phyloP scores from a whole-genome alignment of 202 grass and related monocot genomes.

The Schoenoplectus triqueter region DNA sequence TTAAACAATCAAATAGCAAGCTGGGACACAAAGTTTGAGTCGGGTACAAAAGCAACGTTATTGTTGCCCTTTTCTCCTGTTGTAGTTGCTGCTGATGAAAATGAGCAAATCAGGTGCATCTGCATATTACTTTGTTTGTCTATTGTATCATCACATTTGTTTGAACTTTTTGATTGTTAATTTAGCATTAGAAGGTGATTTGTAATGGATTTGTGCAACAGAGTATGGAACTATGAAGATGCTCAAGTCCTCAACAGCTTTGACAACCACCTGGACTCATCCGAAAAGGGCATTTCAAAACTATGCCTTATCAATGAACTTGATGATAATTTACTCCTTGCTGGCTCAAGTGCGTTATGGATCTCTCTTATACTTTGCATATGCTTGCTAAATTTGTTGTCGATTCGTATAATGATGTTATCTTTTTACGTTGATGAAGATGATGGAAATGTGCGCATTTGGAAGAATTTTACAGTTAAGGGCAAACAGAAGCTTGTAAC shows the following conservation, averaged over 20 bases:
- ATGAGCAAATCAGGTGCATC: slow-evolving; percentile 81
- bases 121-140: neutral
- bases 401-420: slow-evolving; percentile 37
- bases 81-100: slow-evolving; percentile 93
- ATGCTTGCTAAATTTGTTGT: slow-evolving; percentile 22
- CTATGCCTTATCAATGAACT: slow-evolving; percentile 92
- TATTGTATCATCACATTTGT: neutral
- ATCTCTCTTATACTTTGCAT: slow-evolving; percentile 15
- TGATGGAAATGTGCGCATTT: slow-evolving; percentile 95
- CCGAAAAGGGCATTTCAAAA: slow-evolving; percentile 89
- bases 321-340: slow-evolving; percentile 94
- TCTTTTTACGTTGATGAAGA: slow-evolving; percentile 52
- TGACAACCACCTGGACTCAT: slow-evolving; percentile 68
- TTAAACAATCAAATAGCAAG: slow-evolving; percentile 93
- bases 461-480: slow-evolving; percentile 81
- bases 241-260: slow-evolving; percentile 75
- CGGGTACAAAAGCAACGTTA: slow-evolving; percentile 75
- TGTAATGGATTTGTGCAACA: slow-evolving; percentile 41
- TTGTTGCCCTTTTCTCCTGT: slow-evolving; percentile 84
- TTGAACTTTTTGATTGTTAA: slow-evolving; percentile 4
- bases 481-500: slow-evolving; percentile 89
- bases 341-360: slow-evolving; percentile 67
- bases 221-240: slow-evolving; percentile 95
- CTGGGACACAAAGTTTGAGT: slow-evolving; percentile 92
- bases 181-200: slow-evolving; percentile 19